These are phyloP conservation scores for Pythium chondricola DNA, from an alignment of 352 stramenopile species.

Conservation along the genomic window DNA sequence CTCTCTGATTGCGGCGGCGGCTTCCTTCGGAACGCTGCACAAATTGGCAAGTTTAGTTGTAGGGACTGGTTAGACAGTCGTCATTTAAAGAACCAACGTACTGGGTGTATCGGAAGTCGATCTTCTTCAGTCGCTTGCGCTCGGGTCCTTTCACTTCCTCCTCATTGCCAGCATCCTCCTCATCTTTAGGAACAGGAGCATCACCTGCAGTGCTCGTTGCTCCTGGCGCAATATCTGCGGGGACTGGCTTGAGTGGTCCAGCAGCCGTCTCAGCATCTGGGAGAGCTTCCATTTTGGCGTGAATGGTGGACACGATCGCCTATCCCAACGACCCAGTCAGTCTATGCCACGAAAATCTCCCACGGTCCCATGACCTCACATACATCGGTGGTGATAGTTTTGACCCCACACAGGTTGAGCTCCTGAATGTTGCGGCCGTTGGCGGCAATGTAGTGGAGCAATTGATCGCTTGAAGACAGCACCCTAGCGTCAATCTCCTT, in stretches of 20 bases:
- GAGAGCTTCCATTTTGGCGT: slow-evolving; percentile 65
- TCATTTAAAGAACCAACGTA: too few relatives aligned
- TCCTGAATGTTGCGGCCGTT: slow-evolving; percentile 79
- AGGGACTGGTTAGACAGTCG: too few relatives aligned
- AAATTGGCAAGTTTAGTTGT: too few relatives aligned
- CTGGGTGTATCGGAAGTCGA: slow-evolving; percentile 88
- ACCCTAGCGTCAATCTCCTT: too few relatives aligned
- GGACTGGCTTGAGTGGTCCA: neutral
- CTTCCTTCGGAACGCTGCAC: slow-evolving; percentile 80
- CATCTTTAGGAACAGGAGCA: slow-evolving; percentile 4
- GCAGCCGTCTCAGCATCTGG: slow-evolving; percentile 23
- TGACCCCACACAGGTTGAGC: slow-evolving; percentile 83
- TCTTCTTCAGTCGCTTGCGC: slow-evolving; percentile 83
- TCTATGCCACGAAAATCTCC: too few relatives aligned
- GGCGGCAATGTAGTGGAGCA: slow-evolving; percentile 68
- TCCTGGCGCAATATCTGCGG: neutral
- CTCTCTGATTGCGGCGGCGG: slow-evolving; percentile 61
- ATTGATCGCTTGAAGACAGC: slow-evolving; percentile 69
- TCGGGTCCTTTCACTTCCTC: slow-evolving; percentile 52
- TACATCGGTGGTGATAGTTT: slow-evolving; percentile 79
- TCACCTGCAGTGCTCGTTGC: slow-evolving; percentile 1
- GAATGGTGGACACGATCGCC: slow-evolving; percentile 68
- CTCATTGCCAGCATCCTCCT: slow-evolving; percentile 16
- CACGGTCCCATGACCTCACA: slow-evolving; percentile 14
- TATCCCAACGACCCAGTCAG: slow-evolving; percentile 8